These are phyloP conservation scores for Penicillium sp. DNA, from an alignment of 2,329 filamentous ascomycete genomes.

Conservation along the genomic window DNA sequence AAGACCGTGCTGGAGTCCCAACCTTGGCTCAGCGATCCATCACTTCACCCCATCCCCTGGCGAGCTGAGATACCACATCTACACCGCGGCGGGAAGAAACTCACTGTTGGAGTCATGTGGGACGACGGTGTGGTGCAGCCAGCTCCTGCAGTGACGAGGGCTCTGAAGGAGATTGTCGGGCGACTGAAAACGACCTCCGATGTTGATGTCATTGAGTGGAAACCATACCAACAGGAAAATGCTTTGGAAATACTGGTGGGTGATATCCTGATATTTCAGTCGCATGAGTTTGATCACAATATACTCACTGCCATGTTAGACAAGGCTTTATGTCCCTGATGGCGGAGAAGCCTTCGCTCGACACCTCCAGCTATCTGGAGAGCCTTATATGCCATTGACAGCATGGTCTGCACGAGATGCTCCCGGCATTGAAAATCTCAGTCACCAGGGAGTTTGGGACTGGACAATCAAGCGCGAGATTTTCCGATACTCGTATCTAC, in stretches of 20 bases:
- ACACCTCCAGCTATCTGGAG: slow-evolving; percentile 4
- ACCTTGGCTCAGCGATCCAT: background rate
- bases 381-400: no score
- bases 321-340: slow-evolving; percentile 10
- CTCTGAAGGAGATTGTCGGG: slow-evolving; percentile 52
- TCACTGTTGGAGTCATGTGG: slow-evolving; percentile 65
- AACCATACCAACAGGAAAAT: slow-evolving; percentile 54
- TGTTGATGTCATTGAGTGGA: slow-evolving; percentile 33
- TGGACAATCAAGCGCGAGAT: slow-evolving; percentile 14
- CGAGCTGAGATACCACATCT: slow-evolving; percentile 11
- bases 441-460: slow-evolving; percentile 10
- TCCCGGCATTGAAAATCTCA: slow-evolving; percentile 15
- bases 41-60: background rate
- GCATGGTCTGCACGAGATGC: slow-evolving; percentile 7
- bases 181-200: slow-evolving; percentile 8
- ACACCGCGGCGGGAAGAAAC: slow-evolving; percentile 33
- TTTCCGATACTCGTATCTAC: slow-evolving; percentile 11
- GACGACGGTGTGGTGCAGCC: slow-evolving; percentile 67
- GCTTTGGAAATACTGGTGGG: slow-evolving; percentile 47
- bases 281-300: no score
- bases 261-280: background rate
- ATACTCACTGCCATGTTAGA: background rate
- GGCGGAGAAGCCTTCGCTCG: slow-evolving; percentile 11
- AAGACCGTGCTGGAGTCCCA: slow-evolving; percentile 34
- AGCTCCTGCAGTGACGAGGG: slow-evolving; percentile 67